phyloP scores from a whole-genome alignment of 805 yeast genomes.

The Metschnikowia continentalis region DNA sequence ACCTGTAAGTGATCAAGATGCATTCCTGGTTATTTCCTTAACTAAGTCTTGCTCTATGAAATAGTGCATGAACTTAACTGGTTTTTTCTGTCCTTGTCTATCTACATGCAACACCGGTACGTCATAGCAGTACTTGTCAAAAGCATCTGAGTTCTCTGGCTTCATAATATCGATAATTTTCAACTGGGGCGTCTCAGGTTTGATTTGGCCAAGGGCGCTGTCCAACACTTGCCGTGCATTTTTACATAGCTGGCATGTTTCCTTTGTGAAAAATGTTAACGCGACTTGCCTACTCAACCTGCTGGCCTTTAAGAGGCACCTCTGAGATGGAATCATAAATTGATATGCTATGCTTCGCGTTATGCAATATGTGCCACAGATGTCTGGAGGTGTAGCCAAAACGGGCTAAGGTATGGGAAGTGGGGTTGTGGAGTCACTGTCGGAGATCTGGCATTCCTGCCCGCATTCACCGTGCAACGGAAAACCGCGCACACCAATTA shows the following conservation, averaged over 20 bases:
- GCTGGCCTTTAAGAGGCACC: constrained; percentile 3
- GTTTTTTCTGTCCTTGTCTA: constrained; percentile 40
- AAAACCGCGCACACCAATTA: not conserved
- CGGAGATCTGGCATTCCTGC: not conserved
- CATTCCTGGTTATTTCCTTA: not conserved
- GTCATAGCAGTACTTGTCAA: constrained; percentile 70
- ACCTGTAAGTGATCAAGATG: not conserved
- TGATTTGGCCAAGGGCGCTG: constrained; percentile 34
- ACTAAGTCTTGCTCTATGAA: constrained; percentile 50
- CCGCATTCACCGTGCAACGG: not conserved
- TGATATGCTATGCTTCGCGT: not conserved
- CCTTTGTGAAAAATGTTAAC: constrained; percentile 63
- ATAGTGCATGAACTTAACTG: constrained; percentile 65
- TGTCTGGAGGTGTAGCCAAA: not conserved
- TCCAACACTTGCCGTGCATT: constrained; percentile 54
- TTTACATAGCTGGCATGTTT: constrained; percentile 64
- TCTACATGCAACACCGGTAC: constrained; percentile 75
- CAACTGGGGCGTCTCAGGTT: constrained; percentile 28
- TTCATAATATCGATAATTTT: constrained; percentile 54
- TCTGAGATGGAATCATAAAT: constrained; percentile 5
- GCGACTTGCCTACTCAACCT: constrained; percentile 6
- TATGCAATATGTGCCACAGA: not conserved
- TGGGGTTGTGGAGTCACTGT: not conserved
- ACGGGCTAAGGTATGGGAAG: not conserved
- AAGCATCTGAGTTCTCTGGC: constrained; percentile 59